Conservation (phyloP, 2,329 filamentous ascomycete species). For the Aspergillus udagawae region DNA sequence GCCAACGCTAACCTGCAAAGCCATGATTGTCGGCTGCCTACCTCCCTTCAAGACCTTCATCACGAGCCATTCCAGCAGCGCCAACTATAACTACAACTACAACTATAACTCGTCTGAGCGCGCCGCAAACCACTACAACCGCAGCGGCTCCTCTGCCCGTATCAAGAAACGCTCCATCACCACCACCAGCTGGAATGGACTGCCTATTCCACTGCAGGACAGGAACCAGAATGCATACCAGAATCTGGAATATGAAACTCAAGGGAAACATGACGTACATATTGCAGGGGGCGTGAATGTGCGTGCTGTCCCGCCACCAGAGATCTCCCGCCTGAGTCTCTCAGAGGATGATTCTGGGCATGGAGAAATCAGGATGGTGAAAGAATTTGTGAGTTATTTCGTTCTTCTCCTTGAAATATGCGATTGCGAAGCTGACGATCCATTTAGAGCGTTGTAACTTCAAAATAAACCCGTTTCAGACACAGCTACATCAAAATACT, state of each 20-base stretch:
- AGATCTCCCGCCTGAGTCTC: not conserved
- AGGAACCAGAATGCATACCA: not conserved
- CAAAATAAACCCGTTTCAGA: not conserved
- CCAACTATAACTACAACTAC: not conserved
- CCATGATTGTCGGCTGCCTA: slow-evolving; percentile 16
- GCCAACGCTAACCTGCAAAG: not conserved
- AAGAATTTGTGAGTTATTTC: slow-evolving; percentile 12
- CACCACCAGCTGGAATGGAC: slow-evolving; percentile 4
- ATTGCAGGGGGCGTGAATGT: slow-evolving; percentile 1
- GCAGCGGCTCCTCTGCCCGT: not conserved
- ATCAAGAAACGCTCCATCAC: not conserved
- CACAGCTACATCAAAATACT: too few relatives aligned
- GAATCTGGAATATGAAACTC: slow-evolving; percentile 1
- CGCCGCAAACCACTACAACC: not conserved
- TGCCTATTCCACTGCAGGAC: not conserved
- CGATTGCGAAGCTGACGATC: not conserved
- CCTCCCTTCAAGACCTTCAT: slow-evolving; percentile 16
- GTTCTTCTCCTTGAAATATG: not conserved
- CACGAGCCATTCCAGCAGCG: slow-evolving; percentile 1
- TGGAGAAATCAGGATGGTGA: slow-evolving; percentile 12
- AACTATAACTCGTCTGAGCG: slow-evolving; percentile 1
- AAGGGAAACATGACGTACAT: not conserved
- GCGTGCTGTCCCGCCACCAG: not conserved
- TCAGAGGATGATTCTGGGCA: not conserved
- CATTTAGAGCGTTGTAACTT: not conserved